A percentile compares a stretch with the other conserved stretches of the same genome.
Evolutionary conservation across 148 eudicot species (phyloP).

Genomic region (Chenopodium formosanum): DNA sequence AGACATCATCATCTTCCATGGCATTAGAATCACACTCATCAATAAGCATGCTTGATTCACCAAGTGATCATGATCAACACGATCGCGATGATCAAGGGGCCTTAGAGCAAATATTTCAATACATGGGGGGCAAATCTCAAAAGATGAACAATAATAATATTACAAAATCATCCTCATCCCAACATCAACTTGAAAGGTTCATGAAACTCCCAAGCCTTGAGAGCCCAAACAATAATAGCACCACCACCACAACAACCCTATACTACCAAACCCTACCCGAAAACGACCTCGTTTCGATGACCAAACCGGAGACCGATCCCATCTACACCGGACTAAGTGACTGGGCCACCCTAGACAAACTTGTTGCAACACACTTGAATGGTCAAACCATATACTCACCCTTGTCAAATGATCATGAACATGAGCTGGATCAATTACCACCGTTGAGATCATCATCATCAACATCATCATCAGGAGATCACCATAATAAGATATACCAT

Average conservation of each 20-base stretch:
- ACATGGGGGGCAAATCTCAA: conserved; percentile 19
- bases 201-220: conserved; percentile 35
- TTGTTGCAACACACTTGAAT: conserved; percentile 40
- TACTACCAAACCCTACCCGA: conserved; percentile 9
- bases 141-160: conserved; percentile 15
- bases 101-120: conserved; percentile 37
- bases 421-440: conserved; percentile 14
- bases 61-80: conserved; percentile 22
- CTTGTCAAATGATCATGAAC: conserved; percentile 15
- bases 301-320: conserved; percentile 14
- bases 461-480: conserved; percentile 16
- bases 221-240: conserved; percentile 28
- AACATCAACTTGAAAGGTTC: conserved; percentile 14
- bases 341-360: conserved; percentile 39
- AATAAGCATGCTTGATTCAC: conserved; percentile 28
- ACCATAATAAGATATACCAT: conserved; percentile 20
- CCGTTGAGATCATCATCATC: conserved; percentile 31
- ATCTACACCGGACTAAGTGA: conserved; percentile 23
- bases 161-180: conserved; percentile 5
- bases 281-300: conserved; percentile 27
- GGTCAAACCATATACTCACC: conserved; percentile 30
- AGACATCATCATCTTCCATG: conserved; percentile 22
- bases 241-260: neutral
- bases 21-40: conserved; percentile 23
- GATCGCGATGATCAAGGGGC: conserved; percentile 36